Conservation (phyloP, 2,329 filamentous ascomycete genomes). For the Fusarium hostae region DNA sequence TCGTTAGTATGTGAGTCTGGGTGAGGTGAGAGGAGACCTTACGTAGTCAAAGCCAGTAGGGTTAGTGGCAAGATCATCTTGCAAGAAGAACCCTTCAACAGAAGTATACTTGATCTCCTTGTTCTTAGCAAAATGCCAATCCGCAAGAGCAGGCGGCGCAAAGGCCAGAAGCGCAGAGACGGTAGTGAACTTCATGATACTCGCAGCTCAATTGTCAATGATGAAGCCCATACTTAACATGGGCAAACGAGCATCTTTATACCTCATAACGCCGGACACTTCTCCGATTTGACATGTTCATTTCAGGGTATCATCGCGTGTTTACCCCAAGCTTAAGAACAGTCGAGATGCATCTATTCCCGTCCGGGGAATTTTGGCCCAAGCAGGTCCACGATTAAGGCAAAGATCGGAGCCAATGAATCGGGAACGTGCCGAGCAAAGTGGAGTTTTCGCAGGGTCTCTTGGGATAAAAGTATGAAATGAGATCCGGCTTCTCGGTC, state of each 20-base stretch:
- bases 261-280: neutral
- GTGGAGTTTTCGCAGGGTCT: slow-evolving; percentile 24
- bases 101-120: slow-evolving; percentile 68
- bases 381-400: neutral
- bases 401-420: slow-evolving; percentile 46
- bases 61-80: slow-evolving; percentile 68
- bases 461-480: neutral
- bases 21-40: slow-evolving; percentile 33
- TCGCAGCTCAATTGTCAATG: neutral
- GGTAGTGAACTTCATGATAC: slow-evolving; percentile 48
- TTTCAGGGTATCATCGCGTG: slow-evolving; percentile 22
- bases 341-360: neutral
- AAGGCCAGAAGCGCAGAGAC: slow-evolving; percentile 47
- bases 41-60: slow-evolving; percentile 73
- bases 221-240: too few species aligned
- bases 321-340: slow-evolving; percentile 3
- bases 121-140: slow-evolving; percentile 48
- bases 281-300: neutral
- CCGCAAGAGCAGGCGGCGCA: slow-evolving; percentile 43
- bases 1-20: neutral
- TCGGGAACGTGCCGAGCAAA: slow-evolving; percentile 40
- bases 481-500: slow-evolving; percentile 26
- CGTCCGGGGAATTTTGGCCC: slow-evolving; percentile 32
- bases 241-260: slow-evolving; percentile 15
- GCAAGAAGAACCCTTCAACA: slow-evolving; percentile 70